Percentiles rank a stretch among this genome's conserved stretches.
phyloP scores from a whole-genome alignment of 129 eudicot genomes.

The Escallonia rubra region DNA sequence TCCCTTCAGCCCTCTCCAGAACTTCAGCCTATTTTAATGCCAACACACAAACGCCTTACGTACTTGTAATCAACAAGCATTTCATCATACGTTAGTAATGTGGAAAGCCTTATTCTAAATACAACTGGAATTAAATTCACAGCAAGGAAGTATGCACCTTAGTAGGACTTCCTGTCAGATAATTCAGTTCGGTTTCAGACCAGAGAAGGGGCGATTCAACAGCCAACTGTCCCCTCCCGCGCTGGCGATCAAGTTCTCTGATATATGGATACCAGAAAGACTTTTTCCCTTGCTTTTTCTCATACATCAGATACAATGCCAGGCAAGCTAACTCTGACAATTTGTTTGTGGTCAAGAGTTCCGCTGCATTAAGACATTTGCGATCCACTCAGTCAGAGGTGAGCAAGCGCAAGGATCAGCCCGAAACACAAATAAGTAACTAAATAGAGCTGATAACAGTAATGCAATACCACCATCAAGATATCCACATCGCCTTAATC shows the following conservation, averaged over 20 bases:
- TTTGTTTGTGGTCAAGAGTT: conserved; percentile 84
- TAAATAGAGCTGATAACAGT: neutral
- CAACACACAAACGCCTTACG: neutral
- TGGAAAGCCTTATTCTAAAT: neutral
- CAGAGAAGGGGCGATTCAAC: conserved; percentile 94
- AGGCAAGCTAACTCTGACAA: conserved; percentile 90
- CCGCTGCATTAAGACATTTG: conserved; percentile 51
- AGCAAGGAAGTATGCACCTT: conserved; percentile 37
- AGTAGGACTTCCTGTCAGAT: conserved; percentile 84
- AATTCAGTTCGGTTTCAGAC: conserved; percentile 73
- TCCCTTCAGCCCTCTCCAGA: conserved; percentile 89
- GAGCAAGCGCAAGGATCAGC: neutral
- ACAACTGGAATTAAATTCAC: conserved; percentile 5
- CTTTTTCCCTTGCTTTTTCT: conserved; percentile 91
- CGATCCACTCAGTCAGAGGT: conserved; percentile 1
- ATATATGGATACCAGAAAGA: conserved; percentile 94
- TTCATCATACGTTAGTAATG: neutral
- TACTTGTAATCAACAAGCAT: neutral
- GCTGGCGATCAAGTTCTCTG: conserved; percentile 92
- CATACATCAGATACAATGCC: conserved; percentile 93
- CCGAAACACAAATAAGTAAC: neutral
- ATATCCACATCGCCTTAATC: neutral
- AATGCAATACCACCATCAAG: neutral
- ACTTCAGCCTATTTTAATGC: conserved; percentile 63
- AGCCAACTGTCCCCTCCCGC: conserved; percentile 94